Conservation (phyloP, 148 eudicot species). For the Chenopodium berlandieri region DNA sequence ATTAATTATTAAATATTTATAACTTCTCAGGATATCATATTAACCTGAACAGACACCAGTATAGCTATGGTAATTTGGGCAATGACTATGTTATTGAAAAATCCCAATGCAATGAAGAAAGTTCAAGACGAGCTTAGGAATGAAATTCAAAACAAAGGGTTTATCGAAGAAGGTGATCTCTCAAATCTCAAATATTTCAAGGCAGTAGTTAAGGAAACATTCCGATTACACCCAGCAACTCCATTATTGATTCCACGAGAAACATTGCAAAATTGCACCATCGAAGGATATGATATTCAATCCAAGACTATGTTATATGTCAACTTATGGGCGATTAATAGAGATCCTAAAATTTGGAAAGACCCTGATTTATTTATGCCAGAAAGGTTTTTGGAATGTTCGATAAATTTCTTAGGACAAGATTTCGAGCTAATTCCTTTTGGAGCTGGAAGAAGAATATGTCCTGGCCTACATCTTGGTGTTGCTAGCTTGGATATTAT, state of each 20-base stretch:
- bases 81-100: slow-evolving; percentile 37
- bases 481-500: slow-evolving; percentile 29
- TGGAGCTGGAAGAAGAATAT: slow-evolving; percentile 43
- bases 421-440: slow-evolving; percentile 38
- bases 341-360: slow-evolving; percentile 42
- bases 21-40: slow-evolving; percentile 21
- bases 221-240: slow-evolving; percentile 36
- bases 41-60: slow-evolving; percentile 41
- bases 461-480: slow-evolving; percentile 41
- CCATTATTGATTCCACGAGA: slow-evolving; percentile 37
- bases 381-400: slow-evolving; percentile 35
- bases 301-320: slow-evolving; percentile 33
- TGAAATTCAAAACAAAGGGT: slow-evolving; percentile 8
- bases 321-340: slow-evolving; percentile 32
- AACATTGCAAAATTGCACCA: slow-evolving; percentile 19
- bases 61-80: slow-evolving; percentile 33
- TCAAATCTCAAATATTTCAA: slow-evolving; percentile 27
- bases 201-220: slow-evolving; percentile 38
- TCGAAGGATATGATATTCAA: slow-evolving; percentile 37
- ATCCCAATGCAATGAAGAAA: slow-evolving; percentile 30
- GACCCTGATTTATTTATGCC: slow-evolving; percentile 34
- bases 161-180: slow-evolving; percentile 30
- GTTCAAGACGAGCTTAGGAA: slow-evolving; percentile 32
- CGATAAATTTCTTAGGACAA: slow-evolving; percentile 26
- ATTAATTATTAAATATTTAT: too few relatives aligned